These are phyloP conservation scores for Ailanthus altissimus DNA, from an alignment of 345 rosid genomes.

Conservation along the genomic window DNA sequence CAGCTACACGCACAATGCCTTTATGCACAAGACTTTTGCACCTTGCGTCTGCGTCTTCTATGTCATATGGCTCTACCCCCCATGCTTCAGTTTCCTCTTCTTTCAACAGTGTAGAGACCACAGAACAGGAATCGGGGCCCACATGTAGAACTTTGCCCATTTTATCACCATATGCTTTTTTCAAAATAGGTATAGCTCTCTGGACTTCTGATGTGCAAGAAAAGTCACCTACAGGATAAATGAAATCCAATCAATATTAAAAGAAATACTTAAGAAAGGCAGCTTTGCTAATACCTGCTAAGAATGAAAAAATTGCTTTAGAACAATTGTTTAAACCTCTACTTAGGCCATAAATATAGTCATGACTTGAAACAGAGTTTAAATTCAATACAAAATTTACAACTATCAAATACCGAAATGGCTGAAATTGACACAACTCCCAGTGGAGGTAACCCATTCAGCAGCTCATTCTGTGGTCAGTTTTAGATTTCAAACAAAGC, in stretches of 20 bases:
- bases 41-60: conserved; percentile 81
- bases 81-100: conserved; percentile 94
- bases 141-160: conserved; percentile 93
- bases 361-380: background rate
- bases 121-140: conserved; percentile 94
- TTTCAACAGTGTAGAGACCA: conserved; percentile 74
- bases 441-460: background rate
- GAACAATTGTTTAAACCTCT: background rate
- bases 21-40: conserved; percentile 82
- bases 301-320: background rate
- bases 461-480: background rate
- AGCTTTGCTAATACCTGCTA: background rate
- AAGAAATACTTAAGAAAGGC: background rate
- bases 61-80: conserved; percentile 98
- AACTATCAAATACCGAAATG: background rate
- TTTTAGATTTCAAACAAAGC: background rate
- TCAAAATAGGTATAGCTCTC: conserved; percentile 72
- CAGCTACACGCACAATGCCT: conserved; percentile 92
- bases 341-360: background rate
- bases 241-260: background rate
- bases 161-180: conserved; percentile 84
- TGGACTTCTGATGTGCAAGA: conserved; percentile 86
- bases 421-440: background rate
- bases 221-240: conserved; percentile 53
- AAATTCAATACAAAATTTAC: background rate